These are phyloP conservation scores for Cladosporium sp. DNA, from an alignment of 2,329 filamentous ascomycete genomes.

Conservation along the genomic window DNA sequence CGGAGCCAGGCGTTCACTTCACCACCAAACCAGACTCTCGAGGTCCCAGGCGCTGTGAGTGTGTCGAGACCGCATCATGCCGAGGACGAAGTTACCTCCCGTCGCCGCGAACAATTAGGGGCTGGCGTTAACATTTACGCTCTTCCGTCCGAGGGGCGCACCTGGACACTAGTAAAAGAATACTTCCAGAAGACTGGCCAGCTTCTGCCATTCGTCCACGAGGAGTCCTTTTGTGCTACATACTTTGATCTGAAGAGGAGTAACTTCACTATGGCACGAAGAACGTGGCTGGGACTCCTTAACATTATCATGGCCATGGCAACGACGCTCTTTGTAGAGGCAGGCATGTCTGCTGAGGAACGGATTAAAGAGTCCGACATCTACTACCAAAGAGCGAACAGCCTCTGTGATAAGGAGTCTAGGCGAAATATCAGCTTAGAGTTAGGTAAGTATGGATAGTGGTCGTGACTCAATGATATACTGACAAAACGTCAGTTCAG, in stretches of 20 bases:
- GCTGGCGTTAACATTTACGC: not conserved
- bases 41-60: not conserved
- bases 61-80: not conserved
- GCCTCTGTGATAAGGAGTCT: slow-evolving; percentile 42
- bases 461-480: not conserved
- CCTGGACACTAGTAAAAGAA: not conserved
- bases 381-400: slow-evolving; percentile 43
- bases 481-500: slow-evolving; percentile 36
- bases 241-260: slow-evolving; percentile 31
- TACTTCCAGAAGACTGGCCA: slow-evolving; percentile 38
- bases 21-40: not conserved
- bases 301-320: slow-evolving; percentile 51
- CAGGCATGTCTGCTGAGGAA: slow-evolving; percentile 26
- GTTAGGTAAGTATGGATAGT: slow-evolving; percentile 19
- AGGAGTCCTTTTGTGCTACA: slow-evolving; percentile 32
- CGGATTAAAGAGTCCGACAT: slow-evolving; percentile 41
- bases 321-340: slow-evolving; percentile 29
- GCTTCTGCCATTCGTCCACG: slow-evolving; percentile 40
- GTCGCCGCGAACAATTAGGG: not conserved
- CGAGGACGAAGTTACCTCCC: slow-evolving; percentile 1
- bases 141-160: not conserved
- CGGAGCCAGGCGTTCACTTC: not conserved
- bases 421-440: slow-evolving; percentile 43
- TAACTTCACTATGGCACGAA: slow-evolving; percentile 35
- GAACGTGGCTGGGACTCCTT: slow-evolving; percentile 49